Evolutionary conservation across 495 filamentous ascomycete species (phyloP), one percentile per base, ranked within the genome.

Genomic region (Xylaria cubensis): DNA sequence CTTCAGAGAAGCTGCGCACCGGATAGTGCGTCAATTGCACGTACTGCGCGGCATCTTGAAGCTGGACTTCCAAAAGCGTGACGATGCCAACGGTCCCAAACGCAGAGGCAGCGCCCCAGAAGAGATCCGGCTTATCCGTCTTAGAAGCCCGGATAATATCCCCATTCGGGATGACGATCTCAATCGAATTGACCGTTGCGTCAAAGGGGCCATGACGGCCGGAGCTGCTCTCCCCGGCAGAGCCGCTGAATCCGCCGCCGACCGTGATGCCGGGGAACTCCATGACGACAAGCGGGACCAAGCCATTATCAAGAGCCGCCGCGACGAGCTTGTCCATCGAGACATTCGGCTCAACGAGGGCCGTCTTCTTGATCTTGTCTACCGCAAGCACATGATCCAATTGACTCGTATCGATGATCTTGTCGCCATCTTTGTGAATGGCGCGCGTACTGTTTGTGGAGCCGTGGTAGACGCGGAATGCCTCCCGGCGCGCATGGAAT

Each of bases 401-500:
- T 41, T 70, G 72, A 72, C 81, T 81, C 42, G 78, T 91, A 76
- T 93, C 88, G 56, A 92, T 81, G 10, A 84, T 84, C 61, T 86
- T 84, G 62, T 84, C 80, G 8, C 76, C 77, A 51, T 79, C 78
- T 53, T 81, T 77, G 17, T 75, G 70, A 3, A 80, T 74, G 3
- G 76, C 79, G 0, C 92, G 88, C 7, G 92, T 94, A 82, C 88
- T 92, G 77, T 93, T 93, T 24, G 92, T 93, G 0, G 90, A 89
- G 64, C 92, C 92, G 81, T 94, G 92, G 76, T 85, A 90, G 69
- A 94, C 91, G 13, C 91, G 87, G 77, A 92, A 94, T 1, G 88
- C 84, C 67, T 89, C 82, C 42, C 85, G 83, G 29, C 80, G 82
- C 6, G 84, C 76, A 78, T 88, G 86, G 80, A 88, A 91, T 10